A percentile compares a stretch with the other conserved stretches of the same genome.
These are phyloP conservation scores for Euphorbia tirucalli DNA, from an alignment of 345 rosid species.

Conservation along the genomic window DNA sequence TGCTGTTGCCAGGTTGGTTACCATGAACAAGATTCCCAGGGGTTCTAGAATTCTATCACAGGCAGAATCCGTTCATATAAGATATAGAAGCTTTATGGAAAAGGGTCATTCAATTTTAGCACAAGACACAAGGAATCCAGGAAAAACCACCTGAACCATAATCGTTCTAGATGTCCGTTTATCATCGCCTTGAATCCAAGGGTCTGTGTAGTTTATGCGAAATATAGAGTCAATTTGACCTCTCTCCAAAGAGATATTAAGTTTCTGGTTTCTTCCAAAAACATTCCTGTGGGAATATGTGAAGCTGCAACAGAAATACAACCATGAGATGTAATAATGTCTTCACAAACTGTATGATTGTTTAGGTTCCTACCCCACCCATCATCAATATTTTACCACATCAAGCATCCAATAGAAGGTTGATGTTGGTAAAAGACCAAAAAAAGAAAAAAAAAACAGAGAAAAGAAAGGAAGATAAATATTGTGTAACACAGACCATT, in stretches of 20 bases:
- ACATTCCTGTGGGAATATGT: slow-evolving; percentile 96
- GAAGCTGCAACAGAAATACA: slow-evolving; percentile 57
- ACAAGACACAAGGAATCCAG: background rate
- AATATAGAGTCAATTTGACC: slow-evolving; percentile 95
- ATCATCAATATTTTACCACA: too few relatives aligned
- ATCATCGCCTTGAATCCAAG: slow-evolving; percentile 98
- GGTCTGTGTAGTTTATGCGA: slow-evolving; percentile 90
- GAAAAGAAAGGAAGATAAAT: background rate
- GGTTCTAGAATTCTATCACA: slow-evolving; percentile 79
- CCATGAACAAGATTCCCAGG: slow-evolving; percentile 95
- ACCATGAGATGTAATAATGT: background rate
- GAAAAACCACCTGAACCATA: slow-evolving; percentile 69
- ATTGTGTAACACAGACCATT: background rate
- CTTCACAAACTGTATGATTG: background rate
- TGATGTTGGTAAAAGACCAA: background rate
- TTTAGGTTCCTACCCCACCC: too few relatives aligned
- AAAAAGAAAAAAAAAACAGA: too few relatives aligned
- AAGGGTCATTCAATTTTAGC: background rate
- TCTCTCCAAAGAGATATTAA: slow-evolving; percentile 83
- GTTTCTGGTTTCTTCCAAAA: slow-evolving; percentile 89
- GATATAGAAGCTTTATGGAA: background rate
- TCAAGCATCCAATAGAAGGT: too few relatives aligned
- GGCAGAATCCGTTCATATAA: slow-evolving; percentile 19
- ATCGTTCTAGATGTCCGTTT: slow-evolving; percentile 87
- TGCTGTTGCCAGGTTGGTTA: slow-evolving; percentile 61